Conservation (phyloP, 768 basidiomycete genomes). For the Leccinum incarnatum region DNA sequence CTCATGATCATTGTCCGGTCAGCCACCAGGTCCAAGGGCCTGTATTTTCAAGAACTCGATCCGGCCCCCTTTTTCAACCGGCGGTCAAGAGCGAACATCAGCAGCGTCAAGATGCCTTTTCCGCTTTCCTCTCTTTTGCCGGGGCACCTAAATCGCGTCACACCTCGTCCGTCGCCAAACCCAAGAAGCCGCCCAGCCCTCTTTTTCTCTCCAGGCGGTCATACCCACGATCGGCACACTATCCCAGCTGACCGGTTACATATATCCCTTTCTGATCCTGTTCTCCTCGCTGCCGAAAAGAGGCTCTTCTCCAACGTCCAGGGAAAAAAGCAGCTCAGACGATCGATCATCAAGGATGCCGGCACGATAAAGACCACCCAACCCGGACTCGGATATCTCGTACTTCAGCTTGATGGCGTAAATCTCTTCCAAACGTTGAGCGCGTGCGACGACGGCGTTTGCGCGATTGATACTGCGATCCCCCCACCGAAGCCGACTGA, state of each 20-base stretch:
- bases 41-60: too few relatives aligned
- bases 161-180: neutral
- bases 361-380: neutral
- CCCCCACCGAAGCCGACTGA: neutral
- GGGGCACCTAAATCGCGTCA: neutral
- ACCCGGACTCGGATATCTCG: neutral
- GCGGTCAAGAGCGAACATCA: slow-evolving; percentile 1
- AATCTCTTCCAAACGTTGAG: neutral
- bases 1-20: slow-evolving; percentile 5
- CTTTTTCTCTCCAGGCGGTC: slow-evolving; percentile 15
- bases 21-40: slow-evolving; percentile 3
- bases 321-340: neutral
- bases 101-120: slow-evolving; percentile 13
- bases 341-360: neutral
- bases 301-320: slow-evolving; percentile 3
- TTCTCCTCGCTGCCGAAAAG: slow-evolving; percentile 20
- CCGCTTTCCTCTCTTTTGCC: slow-evolving; percentile 3
- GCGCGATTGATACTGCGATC: neutral
- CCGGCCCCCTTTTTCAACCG: neutral
- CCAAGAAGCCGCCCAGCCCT: neutral
- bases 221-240: slow-evolving; percentile 7
- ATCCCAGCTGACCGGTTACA: slow-evolving; percentile 17
- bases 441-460: neutral
- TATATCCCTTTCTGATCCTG: slow-evolving; percentile 23
- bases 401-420: neutral